phyloP scores from a whole-genome alignment of 2,329 filamentous ascomycete genomes.

The Penicillium oxalicum region DNA sequence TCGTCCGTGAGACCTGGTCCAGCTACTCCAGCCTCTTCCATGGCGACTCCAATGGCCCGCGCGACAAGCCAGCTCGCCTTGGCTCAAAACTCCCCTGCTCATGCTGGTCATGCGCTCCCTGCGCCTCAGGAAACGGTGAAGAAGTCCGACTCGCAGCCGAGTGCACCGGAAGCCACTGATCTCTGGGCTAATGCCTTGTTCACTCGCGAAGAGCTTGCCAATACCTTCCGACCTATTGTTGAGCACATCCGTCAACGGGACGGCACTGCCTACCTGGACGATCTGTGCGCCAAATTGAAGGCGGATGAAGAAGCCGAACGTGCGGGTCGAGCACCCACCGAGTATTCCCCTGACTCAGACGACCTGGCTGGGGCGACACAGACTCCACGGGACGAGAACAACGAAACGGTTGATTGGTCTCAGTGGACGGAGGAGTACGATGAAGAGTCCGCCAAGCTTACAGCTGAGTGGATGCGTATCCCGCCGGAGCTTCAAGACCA shows the following conservation, averaged over 20 bases:
- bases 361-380: slow-evolving; percentile 31
- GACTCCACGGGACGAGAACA: slow-evolving; percentile 30
- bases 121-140: slow-evolving; percentile 24
- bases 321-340: slow-evolving; percentile 20
- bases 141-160: slow-evolving; percentile 23
- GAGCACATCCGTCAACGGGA: slow-evolving; percentile 4
- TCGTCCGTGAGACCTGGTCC: slow-evolving; percentile 25
- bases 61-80: slow-evolving; percentile 27
- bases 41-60: slow-evolving; percentile 30
- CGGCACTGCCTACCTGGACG: slow-evolving; percentile 11
- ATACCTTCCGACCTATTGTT: slow-evolving; percentile 28
- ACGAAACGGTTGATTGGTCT: slow-evolving; percentile 7
- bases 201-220: slow-evolving; percentile 33
- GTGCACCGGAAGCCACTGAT: slow-evolving; percentile 13
- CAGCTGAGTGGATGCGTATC: slow-evolving; percentile 13
- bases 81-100: slow-evolving; percentile 30
- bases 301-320: slow-evolving; percentile 22
- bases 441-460: slow-evolving; percentile 10
- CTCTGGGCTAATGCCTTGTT: slow-evolving; percentile 35
- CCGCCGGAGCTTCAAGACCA: slow-evolving; percentile 2
- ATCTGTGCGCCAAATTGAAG: slow-evolving; percentile 24
- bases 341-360: slow-evolving; percentile 36
- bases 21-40: slow-evolving; percentile 25
- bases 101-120: slow-evolving; percentile 30
- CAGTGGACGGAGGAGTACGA: slow-evolving; percentile 12